phyloP scores from a whole-genome alignment of 495 filamentous ascomycete species.

The Oidiodendron maius region DNA sequence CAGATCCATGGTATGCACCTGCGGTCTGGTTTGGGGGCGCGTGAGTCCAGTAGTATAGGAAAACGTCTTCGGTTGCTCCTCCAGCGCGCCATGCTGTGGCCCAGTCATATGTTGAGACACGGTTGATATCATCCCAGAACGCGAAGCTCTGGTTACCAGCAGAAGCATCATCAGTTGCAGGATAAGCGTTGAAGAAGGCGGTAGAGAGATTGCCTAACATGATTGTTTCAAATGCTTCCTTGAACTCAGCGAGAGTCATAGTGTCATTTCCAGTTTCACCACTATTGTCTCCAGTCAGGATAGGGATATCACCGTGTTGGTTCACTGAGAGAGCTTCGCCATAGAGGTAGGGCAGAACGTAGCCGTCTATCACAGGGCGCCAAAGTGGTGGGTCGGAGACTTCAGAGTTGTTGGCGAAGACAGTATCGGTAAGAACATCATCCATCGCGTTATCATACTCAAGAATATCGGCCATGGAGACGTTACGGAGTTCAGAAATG shows the following conservation, averaged over 20 bases:
- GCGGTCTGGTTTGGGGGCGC: conserved; percentile 3
- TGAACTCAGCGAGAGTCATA: neutral
- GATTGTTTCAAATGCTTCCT: neutral
- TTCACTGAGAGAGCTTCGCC: neutral
- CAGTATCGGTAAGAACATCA: neutral
- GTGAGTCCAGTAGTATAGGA: conserved; percentile 6
- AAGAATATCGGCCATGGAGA: neutral
- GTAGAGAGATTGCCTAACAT: conserved; percentile 6
- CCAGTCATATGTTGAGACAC: conserved; percentile 3
- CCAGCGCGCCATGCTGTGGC: conserved; percentile 2
- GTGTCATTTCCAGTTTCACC: neutral
- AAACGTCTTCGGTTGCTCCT: conserved; percentile 1
- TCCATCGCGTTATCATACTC: neutral
- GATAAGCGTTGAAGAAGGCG: conserved; percentile 3
- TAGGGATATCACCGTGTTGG: neutral
- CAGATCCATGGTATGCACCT: conserved; percentile 3
- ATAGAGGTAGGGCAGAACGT: neutral
- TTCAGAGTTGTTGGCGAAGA: neutral
- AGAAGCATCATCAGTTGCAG: neutral
- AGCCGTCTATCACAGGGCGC: conserved; percentile 2
- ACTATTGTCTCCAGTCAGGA: conserved; percentile 1
- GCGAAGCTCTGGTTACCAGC: neutral
- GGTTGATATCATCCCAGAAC: neutral
- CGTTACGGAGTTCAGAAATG: conserved; percentile 3
- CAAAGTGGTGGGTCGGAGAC: neutral